Percentiles rank a stretch among this genome's conserved stretches.
Conservation (phyloP, 108 stramenopile genomes). For the Aureococcus anophagefferens region DNA sequence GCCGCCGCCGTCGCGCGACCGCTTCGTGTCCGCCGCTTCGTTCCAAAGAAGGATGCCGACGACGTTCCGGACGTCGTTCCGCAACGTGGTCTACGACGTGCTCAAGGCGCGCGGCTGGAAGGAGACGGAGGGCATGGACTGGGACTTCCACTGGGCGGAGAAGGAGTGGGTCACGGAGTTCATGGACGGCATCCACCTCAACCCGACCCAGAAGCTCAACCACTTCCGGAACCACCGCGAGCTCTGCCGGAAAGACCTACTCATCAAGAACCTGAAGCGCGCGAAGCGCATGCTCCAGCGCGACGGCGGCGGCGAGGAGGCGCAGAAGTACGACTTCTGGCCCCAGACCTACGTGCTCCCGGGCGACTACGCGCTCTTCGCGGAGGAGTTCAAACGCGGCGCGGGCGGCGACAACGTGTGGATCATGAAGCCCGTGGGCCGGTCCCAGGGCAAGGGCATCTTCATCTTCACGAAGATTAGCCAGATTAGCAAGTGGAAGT, state of each 20-base stretch:
- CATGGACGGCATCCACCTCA: slow-evolving; percentile 26
- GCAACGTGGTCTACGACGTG: slow-evolving; percentile 29
- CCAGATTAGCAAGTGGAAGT: slow-evolving; percentile 49
- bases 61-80: slow-evolving; percentile 24
- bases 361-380: slow-evolving; percentile 45
- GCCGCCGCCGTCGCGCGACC: too few species aligned
- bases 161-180: slow-evolving; percentile 25
- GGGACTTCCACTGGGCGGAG: slow-evolving; percentile 36
- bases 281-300: slow-evolving; percentile 26
- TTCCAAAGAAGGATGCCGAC: too few species aligned
- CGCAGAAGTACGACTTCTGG: slow-evolving; percentile 31
- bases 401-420: too few species aligned
- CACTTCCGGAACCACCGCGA: slow-evolving; percentile 36
- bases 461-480: slow-evolving; percentile 43
- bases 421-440: slow-evolving; percentile 60
- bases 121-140: slow-evolving; percentile 27
- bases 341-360: slow-evolving; percentile 48
- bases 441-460: slow-evolving; percentile 38
- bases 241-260: slow-evolving; percentile 44
- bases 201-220: slow-evolving; percentile 36
- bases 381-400: too few species aligned
- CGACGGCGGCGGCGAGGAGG: slow-evolving; percentile 21
- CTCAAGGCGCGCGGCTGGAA: slow-evolving; percentile 29
- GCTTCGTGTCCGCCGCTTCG: too few species aligned
- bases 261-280: slow-evolving; percentile 50